Evolutionary conservation across 2,329 filamentous ascomycete species (phyloP).

Genomic region (Pseudogymnoascus sp.): DNA sequence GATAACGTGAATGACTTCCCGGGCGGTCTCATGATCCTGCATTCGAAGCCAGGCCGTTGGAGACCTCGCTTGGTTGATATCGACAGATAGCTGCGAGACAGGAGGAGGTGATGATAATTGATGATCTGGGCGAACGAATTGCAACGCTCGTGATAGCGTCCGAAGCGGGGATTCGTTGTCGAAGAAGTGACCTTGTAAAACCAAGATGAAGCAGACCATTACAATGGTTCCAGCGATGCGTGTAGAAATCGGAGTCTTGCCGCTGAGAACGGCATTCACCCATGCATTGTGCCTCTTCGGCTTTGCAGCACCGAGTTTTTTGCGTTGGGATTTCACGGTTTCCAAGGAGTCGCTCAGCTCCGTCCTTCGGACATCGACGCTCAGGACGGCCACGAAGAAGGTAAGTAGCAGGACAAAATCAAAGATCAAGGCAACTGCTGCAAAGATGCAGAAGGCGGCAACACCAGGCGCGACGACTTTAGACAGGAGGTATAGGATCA

Average conservation of each 20-base stretch:
- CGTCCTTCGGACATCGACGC: constrained; percentile 69
- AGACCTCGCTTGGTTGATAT: constrained; percentile 68
- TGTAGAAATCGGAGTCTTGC: constrained; percentile 63
- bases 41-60: constrained; percentile 69
- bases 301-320: constrained; percentile 29
- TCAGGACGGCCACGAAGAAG: constrained; percentile 73
- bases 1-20: constrained; percentile 68
- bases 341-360: constrained; percentile 69
- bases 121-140: constrained; percentile 13
- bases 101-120: constrained; percentile 20
- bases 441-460: constrained; percentile 69
- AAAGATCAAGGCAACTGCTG: constrained; percentile 66
- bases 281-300: constrained; percentile 40
- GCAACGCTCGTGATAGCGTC: constrained; percentile 33
- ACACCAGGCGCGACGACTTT: constrained; percentile 63
- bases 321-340: constrained; percentile 2
- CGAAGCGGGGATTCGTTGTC: constrained; percentile 47
- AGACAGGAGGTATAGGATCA: constrained; percentile 61
- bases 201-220: constrained; percentile 64
- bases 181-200: constrained; percentile 74
- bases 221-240: constrained; percentile 69
- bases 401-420: constrained; percentile 75
- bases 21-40: constrained; percentile 73
- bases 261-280: constrained; percentile 55
- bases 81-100: constrained; percentile 43